Base-by-base conservation (phyloP, 257 asterid species). In the Primulina huaijiensis region DNA sequence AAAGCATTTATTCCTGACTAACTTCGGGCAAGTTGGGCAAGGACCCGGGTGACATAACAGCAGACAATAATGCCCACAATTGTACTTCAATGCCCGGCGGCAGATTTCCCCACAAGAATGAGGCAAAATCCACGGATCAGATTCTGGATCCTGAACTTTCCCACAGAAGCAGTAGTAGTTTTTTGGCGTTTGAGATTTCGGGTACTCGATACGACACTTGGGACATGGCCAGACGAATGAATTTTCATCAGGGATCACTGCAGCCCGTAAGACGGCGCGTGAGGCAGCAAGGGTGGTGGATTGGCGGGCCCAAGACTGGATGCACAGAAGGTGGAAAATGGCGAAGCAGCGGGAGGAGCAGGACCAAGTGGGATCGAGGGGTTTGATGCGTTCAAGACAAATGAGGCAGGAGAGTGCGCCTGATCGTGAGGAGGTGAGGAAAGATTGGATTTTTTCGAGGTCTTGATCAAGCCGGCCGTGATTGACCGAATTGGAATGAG, bases 401-500 rank as follows among this genome's bases (percentile, higher is more conserved):
- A 92, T 92, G 77, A 92, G 92, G 82, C 98, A 92, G n/a, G 98
- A 90, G 67, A 90, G 95, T 0, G 94, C 97, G 61, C 91, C 92
- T 20, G 96, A 83, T 67, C 92, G 91, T 10, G 98, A 92, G 21
- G 97, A 87, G 46, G 92, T 87, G 70, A 92, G 88, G 79, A 92
- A 92, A 60, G 96, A 87, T 79, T 87, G 96, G 86, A 92, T 89
- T 85, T 92, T 92, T 69, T 82, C 34, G 76, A 92, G 95, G 65
- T 92, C 95, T 27, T 86, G 90, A 14, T 81, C 78, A 23, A 72
- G 74, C 56, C 80, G 83, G 40, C 70, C 64, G 25, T 73, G 75
- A 63, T 72, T 74, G 78, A 59, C 3, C 4, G 76, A 65, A 33
- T 70, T 72, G 75, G 96, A 76, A 76, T 75, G 84, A 61, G 90